Evolutionary conservation across 2,329 filamentous ascomycete genomes (phyloP), one percentile per base, ranked within the genome.

Genomic region (Cladosporium sp.): DNA sequence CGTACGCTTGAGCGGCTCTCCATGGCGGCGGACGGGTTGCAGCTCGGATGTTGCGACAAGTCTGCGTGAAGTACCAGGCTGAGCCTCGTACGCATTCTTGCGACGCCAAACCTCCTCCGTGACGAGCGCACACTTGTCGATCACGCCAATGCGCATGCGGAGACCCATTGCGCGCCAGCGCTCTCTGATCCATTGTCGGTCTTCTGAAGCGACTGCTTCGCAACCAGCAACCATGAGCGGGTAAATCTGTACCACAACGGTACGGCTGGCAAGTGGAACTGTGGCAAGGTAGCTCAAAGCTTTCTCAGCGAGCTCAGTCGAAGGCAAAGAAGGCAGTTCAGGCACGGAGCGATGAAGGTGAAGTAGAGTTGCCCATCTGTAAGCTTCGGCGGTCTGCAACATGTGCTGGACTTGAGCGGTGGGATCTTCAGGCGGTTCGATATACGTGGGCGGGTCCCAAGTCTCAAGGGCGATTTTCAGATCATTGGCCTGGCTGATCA

Each of bases 261-360:
- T 84, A 10, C 88, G 83, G 40, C 86, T 89, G 12, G 80, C 83
- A 1, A 86, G 77, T 1, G 88, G 87, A 0, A 91, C 86, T 0
- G 85, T 88, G 3, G 87, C 88, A 2, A 91, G 78, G 60, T 86
- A 83, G 26, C 84, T 81, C 61, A 91, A 76, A 1, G 88, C 85
- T 56, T 85, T 84, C 71, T 88, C 86, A 0, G 89, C 87, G 10
- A 91, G 79, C 29, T 84, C 82, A 8, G 82, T 80, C 0, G 86
- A 82, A 1, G 84, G 79, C 50, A 84, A 79, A 2, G 84, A 89
- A 2, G 87, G 87, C 23, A 91, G 84, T 69, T 90, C 88, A 0
- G 89, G 89, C 0, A 91, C 86, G 1, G 88, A 86, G 75, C 89
- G 87, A 67, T 90, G 87, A 2, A 90, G 81, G 70, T 90, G 89